Base-by-base conservation (phyloP, 1,284 basidiomycete species). In the Trichosporon ovoides region DNA sequence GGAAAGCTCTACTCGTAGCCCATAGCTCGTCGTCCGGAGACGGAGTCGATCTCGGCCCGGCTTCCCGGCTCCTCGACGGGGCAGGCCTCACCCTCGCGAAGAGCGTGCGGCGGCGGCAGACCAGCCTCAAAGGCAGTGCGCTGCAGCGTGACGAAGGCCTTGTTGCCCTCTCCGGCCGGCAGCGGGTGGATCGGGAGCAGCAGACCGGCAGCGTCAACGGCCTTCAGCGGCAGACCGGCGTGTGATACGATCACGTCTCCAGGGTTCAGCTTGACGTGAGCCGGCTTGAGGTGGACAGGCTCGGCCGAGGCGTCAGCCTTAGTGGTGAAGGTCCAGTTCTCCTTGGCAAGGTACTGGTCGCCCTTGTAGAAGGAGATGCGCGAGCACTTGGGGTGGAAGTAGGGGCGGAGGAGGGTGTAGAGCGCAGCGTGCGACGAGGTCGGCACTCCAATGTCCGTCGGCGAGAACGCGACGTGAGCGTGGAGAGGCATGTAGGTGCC, bases 161-260 rank as follows among this genome's bases (percentile, higher is more conserved):
- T 53, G 50, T 66, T 68, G 9, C 51, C 63, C n/a, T 48, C 43
- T 38, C 57, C 64, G 4, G 60, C 57, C 1, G 66, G 59, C 12
- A 72, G 57, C 50, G 66, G 64, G 55, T 68, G 62, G 35, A 72
- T 52, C 11, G 71, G 70, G 7, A 72, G 63, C 58, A 73, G 66
- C 16, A 71, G 61, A 24, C 56, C 62, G 31, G 52, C 33, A 3
- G 50, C 38, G 43, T 61, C 56, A 19, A 57, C 52, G 35, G 61
- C 52, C 11, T 49, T n/a, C 19, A 69, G 33, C 14, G 63, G 66
- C 28, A 69, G 52, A 11, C 68, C 57, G 7, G 70, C 57, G 59
- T 74, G 69, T 40, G 66, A 63, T 57, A 67, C 57, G 55, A 76
- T 53, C 40, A 76, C 63, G 56, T 76, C 74, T 2, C 74, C 74